phyloP scores from a whole-genome alignment of 768 basidiomycete species.

The Boletus subparvulus region DNA sequence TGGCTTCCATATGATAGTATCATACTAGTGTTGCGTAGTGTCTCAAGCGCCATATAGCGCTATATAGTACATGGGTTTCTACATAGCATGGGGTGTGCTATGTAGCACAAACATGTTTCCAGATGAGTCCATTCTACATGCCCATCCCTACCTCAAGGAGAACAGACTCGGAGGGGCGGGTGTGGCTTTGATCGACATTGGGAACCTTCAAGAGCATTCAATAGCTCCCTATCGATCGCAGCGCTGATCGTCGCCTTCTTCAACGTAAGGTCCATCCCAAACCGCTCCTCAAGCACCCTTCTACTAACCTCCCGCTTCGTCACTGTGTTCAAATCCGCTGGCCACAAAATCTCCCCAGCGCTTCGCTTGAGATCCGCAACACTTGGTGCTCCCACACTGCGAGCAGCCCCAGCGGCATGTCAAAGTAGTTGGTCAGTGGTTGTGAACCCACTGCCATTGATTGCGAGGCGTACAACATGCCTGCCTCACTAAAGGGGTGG shows the following conservation, averaged over 20 bases:
- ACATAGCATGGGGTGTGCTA: too few species aligned
- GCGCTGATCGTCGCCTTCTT: constrained; percentile 76
- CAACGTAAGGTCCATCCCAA: constrained; percentile 71
- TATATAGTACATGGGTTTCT: too few species aligned
- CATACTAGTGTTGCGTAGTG: too few species aligned
- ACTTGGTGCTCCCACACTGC: constrained; percentile 49
- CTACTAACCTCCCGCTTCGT: constrained; percentile 94
- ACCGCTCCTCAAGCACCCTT: constrained; percentile 76
- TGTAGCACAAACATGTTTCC: too few species aligned
- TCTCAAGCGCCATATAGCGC: too few species aligned
- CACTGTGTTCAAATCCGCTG: constrained; percentile 83
- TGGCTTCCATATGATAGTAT: too few species aligned
- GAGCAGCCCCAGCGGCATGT: constrained; percentile 51
- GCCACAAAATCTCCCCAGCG: constrained; percentile 68
- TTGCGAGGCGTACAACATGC: constrained; percentile 56
- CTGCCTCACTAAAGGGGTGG: constrained; percentile 33
- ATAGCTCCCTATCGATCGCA: constrained; percentile 69
- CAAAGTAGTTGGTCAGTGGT: constrained; percentile 75
- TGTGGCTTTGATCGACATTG: too few species aligned
- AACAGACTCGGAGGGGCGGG: not conserved
- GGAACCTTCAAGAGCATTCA: constrained; percentile 38
- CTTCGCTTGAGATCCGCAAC: constrained; percentile 73
- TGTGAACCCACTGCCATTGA: constrained; percentile 65
- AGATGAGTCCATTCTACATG: constrained; percentile 21
- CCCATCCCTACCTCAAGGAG: constrained; percentile 5